These are phyloP conservation scores for Pyronema domesticum DNA, from an alignment of 495 filamentous ascomycete genomes.

Conservation along the genomic window DNA sequence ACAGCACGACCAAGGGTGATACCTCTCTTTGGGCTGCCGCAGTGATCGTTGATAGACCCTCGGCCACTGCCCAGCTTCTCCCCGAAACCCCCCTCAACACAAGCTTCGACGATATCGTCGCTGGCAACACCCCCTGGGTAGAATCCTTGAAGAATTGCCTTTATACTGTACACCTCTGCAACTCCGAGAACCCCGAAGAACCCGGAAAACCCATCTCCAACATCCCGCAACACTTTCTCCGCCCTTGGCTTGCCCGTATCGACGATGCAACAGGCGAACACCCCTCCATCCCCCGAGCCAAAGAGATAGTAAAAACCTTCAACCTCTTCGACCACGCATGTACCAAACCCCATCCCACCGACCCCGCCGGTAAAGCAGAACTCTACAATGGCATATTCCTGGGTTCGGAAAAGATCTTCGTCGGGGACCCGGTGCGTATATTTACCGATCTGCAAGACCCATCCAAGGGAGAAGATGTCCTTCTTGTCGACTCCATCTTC, in stretches of 20 bases:
- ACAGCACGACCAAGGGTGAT: background rate
- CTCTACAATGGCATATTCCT: constrained; percentile 37
- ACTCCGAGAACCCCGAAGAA: no score
- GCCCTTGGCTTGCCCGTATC: constrained; percentile 16
- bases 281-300: constrained; percentile 11
- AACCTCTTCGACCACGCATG: constrained; percentile 32
- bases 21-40: constrained; percentile 10
- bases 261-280: constrained; percentile 10
- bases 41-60: constrained; percentile 11
- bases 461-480: constrained; percentile 14
- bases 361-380: background rate
- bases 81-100: background rate
- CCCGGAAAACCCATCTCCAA: constrained; percentile 6
- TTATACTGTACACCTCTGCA: no score
- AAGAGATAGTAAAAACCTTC: constrained; percentile 31
- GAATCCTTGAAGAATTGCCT: background rate
- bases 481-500: constrained; percentile 16
- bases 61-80: background rate
- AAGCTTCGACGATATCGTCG: constrained; percentile 6
- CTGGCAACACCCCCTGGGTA: constrained; percentile 7
- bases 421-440: constrained; percentile 39
- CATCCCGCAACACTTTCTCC: constrained; percentile 12
- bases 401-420: constrained; percentile 43
- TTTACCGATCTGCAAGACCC: constrained; percentile 8
- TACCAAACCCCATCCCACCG: background rate